A percentile compares a stretch with the other conserved stretches of the same genome.
Evolutionary conservation across 805 yeast species (phyloP).

Genomic region (Ogataea minuta): DNA sequence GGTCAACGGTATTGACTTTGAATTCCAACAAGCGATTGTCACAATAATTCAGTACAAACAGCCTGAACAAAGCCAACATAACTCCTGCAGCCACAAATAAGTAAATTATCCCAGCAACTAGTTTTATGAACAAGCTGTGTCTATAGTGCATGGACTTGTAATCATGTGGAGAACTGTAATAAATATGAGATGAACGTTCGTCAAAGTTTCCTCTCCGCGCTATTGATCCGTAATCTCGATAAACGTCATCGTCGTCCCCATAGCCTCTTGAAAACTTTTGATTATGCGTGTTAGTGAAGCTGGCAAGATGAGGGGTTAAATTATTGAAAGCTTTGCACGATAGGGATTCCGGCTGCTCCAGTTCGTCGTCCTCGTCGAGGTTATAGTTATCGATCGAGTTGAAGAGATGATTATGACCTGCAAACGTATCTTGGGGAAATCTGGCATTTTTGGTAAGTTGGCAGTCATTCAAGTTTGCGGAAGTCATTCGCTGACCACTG

Average conservation of each 20-base stretch:
- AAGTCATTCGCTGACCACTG: constrained; percentile 10
- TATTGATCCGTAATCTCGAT: constrained; percentile 15
- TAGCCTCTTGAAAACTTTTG: not conserved
- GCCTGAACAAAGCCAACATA: constrained; percentile 14
- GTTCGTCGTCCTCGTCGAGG: constrained; percentile 24
- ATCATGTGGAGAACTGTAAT: constrained; percentile 34
- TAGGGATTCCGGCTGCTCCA: constrained; percentile 26
- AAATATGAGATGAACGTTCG: constrained; percentile 17
- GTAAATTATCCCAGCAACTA: constrained; percentile 18
- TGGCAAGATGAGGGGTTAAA: no score
- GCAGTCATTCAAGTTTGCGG: no score
- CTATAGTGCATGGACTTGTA: constrained; percentile 30
- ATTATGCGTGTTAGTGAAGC: not conserved
- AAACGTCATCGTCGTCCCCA: constrained; percentile 6
- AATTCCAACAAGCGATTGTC: constrained; percentile 29
- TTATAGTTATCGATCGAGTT: constrained; percentile 21
- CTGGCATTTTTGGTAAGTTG: not conserved
- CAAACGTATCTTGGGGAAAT: not conserved
- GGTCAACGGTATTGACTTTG: constrained; percentile 25
- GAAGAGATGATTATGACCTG: constrained; percentile 9
- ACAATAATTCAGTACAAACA: constrained; percentile 28
- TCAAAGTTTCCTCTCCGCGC: constrained; percentile 16
- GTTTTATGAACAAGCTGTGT: constrained; percentile 23
- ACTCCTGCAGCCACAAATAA: constrained; percentile 11
- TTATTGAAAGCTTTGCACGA: constrained; percentile 20